Conservation (phyloP, 1,284 basidiomycete genomes). For the Puccinia coronata region DNA sequence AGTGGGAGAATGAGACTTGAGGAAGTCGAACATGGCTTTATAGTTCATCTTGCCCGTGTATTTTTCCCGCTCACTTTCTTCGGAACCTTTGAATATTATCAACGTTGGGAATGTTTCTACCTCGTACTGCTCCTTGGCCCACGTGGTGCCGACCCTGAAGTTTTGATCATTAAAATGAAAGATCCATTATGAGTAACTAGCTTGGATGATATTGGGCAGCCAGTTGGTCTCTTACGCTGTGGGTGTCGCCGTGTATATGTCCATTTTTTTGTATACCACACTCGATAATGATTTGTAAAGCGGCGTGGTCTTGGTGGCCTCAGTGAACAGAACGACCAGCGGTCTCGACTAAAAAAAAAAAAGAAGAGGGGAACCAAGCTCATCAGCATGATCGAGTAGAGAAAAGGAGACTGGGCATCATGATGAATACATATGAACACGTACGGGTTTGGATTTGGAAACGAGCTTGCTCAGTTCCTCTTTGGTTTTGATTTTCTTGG, state of each 20-base stretch:
- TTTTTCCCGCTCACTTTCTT: background rate
- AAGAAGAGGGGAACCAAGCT: too few relatives aligned
- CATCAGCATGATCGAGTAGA: background rate
- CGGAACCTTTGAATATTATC: conserved; percentile 30
- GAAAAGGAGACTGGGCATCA: background rate
- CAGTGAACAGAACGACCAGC: conserved; percentile 41
- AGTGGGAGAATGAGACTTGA: conserved; percentile 26
- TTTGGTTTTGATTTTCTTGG: conserved; percentile 34
- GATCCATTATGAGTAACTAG: too few relatives aligned
- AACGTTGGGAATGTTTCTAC: conserved; percentile 29
- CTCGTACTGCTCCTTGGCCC: background rate
- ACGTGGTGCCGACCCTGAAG: conserved; percentile 20
- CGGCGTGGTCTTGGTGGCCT: conserved; percentile 34
- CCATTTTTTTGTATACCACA: conserved; percentile 45
- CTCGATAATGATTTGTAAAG: conserved; percentile 46
- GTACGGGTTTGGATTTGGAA: conserved; percentile 30
- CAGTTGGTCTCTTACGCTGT: conserved; percentile 27
- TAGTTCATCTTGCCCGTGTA: conserved; percentile 41
- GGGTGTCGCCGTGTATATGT: conserved; percentile 40
- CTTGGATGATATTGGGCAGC: too few relatives aligned
- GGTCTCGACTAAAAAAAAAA: conserved; percentile 26
- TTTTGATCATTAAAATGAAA: background rate
- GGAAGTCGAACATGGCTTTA: conserved; percentile 14
- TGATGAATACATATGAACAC: background rate
- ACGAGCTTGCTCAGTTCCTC: conserved; percentile 37